A percentile compares a stretch with the other conserved stretches of the same genome.
These are phyloP conservation scores for Porphyrellus cyaneotinctus DNA, from an alignment of 768 basidiomycete genomes.

Conservation along the genomic window DNA sequence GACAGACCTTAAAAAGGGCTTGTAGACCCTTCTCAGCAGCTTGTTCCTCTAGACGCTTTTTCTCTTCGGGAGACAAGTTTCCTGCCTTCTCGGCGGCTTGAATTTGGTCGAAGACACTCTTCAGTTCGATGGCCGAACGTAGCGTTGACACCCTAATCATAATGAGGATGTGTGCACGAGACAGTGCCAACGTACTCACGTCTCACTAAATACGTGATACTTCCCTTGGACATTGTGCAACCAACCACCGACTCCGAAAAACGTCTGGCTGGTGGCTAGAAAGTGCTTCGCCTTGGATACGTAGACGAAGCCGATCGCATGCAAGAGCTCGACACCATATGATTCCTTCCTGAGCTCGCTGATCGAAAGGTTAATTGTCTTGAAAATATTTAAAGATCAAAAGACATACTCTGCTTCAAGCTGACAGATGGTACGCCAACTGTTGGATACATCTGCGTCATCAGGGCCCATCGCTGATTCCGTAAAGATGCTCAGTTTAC, in stretches of 20 bases:
- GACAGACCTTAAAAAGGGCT: conserved; percentile 77
- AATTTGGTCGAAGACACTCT: conserved; percentile 87
- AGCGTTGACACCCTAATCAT: conserved; percentile 69
- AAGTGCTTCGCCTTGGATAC: conserved; percentile 77
- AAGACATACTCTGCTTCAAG: conserved; percentile 75
- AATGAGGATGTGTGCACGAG: conserved; percentile 1
- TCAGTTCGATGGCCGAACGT: conserved; percentile 83
- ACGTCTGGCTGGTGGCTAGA: conserved; percentile 64
- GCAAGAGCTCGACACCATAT: conserved; percentile 81
- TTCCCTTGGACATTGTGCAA: conserved; percentile 88
- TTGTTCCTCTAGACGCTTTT: conserved; percentile 80
- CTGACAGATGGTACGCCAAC: conserved; percentile 74
- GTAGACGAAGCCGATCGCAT: conserved; percentile 86
- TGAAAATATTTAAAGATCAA: not conserved
- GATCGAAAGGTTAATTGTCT: conserved; percentile 3
- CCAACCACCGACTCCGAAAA: conserved; percentile 88
- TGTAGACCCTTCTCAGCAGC: conserved; percentile 91
- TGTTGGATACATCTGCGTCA: conserved; percentile 64
- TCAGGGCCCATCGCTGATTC: conserved; percentile 72
- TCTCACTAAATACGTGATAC: conserved; percentile 92
- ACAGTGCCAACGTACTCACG: conserved; percentile 46
- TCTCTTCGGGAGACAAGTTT: conserved; percentile 72
- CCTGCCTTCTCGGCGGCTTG: conserved; percentile 87
- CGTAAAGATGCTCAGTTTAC: conserved; percentile 83
- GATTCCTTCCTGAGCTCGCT: conserved; percentile 83